Evolutionary conservation across 2,329 filamentous ascomycete species (phyloP).

Genomic region (Lizonia empirigonia): DNA sequence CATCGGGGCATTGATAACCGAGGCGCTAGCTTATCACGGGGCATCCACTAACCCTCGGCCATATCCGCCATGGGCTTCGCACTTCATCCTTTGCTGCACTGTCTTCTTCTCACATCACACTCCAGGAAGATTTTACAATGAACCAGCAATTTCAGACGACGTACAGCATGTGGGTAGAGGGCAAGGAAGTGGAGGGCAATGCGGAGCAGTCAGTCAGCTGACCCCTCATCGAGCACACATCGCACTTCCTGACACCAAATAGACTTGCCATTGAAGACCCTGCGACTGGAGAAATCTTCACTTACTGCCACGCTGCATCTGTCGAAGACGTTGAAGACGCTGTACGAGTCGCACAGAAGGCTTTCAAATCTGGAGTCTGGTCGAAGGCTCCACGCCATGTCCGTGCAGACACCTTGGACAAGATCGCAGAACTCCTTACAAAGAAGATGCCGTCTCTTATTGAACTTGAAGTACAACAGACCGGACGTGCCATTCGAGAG

Average conservation of each 20-base stretch:
- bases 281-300: slow-evolving; percentile 59
- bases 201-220: slow-evolving; percentile 55
- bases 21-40: slow-evolving; percentile 27
- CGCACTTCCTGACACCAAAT: slow-evolving; percentile 15
- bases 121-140: slow-evolving; percentile 10
- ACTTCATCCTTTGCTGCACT: slow-evolving; percentile 1
- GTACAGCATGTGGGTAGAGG: slow-evolving; percentile 52
- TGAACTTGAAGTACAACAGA: slow-evolving; percentile 68
- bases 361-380: slow-evolving; percentile 62
- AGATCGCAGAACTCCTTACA: slow-evolving; percentile 61
- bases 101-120: background rate
- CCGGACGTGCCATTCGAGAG: slow-evolving; percentile 70
- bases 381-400: slow-evolving; percentile 61
- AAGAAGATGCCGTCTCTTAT: slow-evolving; percentile 62
- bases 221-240: slow-evolving; percentile 16
- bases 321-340: slow-evolving; percentile 52
- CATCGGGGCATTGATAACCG: slow-evolving; percentile 13
- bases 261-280: slow-evolving; percentile 62
- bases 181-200: slow-evolving; percentile 49
- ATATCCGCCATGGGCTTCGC: slow-evolving; percentile 20
- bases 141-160: slow-evolving; percentile 8
- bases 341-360: slow-evolving; percentile 51
- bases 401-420: slow-evolving; percentile 68
- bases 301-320: slow-evolving; percentile 58
- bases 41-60: slow-evolving; percentile 27